phyloP scores from a whole-genome alignment of 2,329 filamentous ascomycete species.

The Chaetomium sp. region DNA sequence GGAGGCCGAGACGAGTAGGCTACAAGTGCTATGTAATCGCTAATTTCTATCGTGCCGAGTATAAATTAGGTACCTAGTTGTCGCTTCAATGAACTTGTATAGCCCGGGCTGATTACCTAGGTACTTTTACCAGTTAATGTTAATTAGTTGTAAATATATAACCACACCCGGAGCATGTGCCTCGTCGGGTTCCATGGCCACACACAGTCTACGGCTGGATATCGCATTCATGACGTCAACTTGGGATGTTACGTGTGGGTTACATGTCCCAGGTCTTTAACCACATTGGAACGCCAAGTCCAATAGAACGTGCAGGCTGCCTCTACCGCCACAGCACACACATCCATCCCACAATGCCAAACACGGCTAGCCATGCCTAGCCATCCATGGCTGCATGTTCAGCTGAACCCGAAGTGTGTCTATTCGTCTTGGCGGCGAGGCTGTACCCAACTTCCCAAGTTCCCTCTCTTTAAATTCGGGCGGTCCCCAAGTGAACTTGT shows the following conservation, averaged over 20 bases:
- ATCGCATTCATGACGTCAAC: no score
- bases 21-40: background rate
- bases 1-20: background rate
- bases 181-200: no score
- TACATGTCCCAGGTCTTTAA: no score
- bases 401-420: background rate
- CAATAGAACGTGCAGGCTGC: no score
- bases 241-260: no score
- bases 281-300: no score
- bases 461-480: background rate
- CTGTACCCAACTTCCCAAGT: background rate
- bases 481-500: background rate
- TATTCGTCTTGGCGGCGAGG: background rate
- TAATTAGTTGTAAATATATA: background rate
- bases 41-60: background rate
- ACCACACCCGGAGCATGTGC: no score
- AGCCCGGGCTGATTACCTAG: background rate
- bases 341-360: background rate
- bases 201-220: no score
- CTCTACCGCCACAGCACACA: no score
- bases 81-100: constrained; percentile 1
- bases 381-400: background rate
- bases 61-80: background rate
- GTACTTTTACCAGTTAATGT: no score
- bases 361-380: background rate